Base-by-base conservation (phyloP, 2,329 filamentous ascomycete species). In the Diplodia intermedia region DNA sequence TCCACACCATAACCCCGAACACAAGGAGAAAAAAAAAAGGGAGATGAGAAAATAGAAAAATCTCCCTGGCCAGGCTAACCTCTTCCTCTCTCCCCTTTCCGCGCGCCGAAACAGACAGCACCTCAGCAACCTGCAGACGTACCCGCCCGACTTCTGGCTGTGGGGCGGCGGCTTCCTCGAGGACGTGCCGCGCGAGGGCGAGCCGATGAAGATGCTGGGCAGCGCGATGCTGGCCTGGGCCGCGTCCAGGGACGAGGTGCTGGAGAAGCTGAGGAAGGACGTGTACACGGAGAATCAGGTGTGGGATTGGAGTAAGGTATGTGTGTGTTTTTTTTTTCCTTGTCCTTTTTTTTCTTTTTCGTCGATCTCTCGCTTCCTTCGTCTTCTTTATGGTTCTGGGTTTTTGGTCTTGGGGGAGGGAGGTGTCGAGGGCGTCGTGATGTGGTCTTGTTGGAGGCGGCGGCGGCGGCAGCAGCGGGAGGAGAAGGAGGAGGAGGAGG, bases 221-320 rank as follows among this genome's bases (percentile, higher is more conserved):
- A 93, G 90, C 76, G 87, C 89, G 20, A 81, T 95, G 74, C 83
- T 96, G 33, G 82, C 87, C 49, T 78, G 86, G 36, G 92, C 91
- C 8, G 85, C 87, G 70, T 89, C 85, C 9, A 88, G 86, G 73
- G 90, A 93, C 71, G 90, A 93, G 76, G 87, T 92, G 2, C 43
- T 90, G 50, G 85, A 90, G 72, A 75, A 86, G 63, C 77, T 97
- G 56, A 86, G 86, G 78, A 84, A 86, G 60, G 93, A 97, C 80
- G 82, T 93, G 11, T 97, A 97, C 80, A 83, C 85, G 11, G 84
- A 81, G 69, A 84, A 79, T 53, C 91, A 89, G 0, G 93, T 96
- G 9, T 97, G 93, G 93, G 92, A 97, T 82, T 71, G 75, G 74
- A 76, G 78, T 11, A 83, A 83, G 76, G 78, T 82, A 56, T 8